phyloP scores from a whole-genome alignment of 1,284 basidiomycete genomes.

The Tranzscheliella williamsii region DNA sequence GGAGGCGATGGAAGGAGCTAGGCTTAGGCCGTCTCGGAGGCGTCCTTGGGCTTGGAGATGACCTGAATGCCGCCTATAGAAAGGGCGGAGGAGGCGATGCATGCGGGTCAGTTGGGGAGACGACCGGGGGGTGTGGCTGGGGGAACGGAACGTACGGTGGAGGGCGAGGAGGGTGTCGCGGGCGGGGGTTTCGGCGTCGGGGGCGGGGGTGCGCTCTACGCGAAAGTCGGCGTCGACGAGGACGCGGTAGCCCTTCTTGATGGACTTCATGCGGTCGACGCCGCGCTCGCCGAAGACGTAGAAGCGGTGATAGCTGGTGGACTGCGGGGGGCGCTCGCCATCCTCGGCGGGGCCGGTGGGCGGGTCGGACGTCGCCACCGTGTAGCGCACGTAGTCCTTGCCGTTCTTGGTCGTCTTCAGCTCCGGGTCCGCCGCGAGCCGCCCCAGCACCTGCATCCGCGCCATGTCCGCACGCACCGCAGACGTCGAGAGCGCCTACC shows the following conservation, averaged over 20 bases:
- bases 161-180: constrained; percentile 38
- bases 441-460: constrained; percentile 56
- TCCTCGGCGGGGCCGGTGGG: constrained; percentile 50
- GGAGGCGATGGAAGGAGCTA: too few species aligned
- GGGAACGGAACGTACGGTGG: constrained; percentile 36
- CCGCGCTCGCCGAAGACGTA: constrained; percentile 52
- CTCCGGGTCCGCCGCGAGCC: constrained; percentile 55
- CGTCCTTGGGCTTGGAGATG: constrained; percentile 42
- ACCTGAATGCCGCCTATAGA: constrained; percentile 44
- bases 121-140: not conserved
- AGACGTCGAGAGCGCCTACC: constrained; percentile 50
- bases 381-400: constrained; percentile 59
- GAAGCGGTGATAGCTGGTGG: constrained; percentile 50
- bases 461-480: constrained; percentile 41
- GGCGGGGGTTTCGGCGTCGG: constrained; percentile 24
- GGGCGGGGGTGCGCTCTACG: constrained; percentile 33
- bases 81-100: too few species aligned
- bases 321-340: constrained; percentile 27
- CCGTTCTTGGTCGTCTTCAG: constrained; percentile 51
- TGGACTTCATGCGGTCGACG: constrained; percentile 44
- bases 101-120: too few species aligned
- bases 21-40: constrained; percentile 12
- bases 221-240: constrained; percentile 57
- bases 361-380: constrained; percentile 54
- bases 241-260: constrained; percentile 54